phyloP scores from a whole-genome alignment of 169 alveolate species.

The Plasmodium berghei region DNA sequence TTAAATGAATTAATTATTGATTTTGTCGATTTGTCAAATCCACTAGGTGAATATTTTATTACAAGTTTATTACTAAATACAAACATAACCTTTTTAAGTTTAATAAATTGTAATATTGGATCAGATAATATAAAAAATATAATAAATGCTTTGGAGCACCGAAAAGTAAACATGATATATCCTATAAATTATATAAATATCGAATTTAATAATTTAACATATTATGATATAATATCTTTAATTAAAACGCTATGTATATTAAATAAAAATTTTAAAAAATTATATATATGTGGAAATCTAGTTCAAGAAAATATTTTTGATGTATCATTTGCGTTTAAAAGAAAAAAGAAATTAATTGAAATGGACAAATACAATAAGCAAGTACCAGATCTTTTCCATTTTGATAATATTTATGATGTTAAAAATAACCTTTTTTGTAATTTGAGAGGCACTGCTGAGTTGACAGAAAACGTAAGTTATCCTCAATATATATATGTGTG shows the following conservation, averaged over 20 bases:
- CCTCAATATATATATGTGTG: no score
- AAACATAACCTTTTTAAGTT: slow-evolving; percentile 18
- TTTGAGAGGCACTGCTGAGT: slow-evolving; percentile 38
- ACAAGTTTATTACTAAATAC: slow-evolving; percentile 28
- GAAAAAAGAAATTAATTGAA: slow-evolving; percentile 36
- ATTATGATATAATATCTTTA: slow-evolving; percentile 34
- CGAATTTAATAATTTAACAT: slow-evolving; percentile 54
- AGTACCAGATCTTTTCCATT: slow-evolving; percentile 25
- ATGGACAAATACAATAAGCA: slow-evolving; percentile 40
- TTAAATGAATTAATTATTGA: slow-evolving; percentile 50
- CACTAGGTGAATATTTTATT: slow-evolving; percentile 50
- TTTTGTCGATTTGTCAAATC: slow-evolving; percentile 36
- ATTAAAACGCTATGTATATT: slow-evolving; percentile 13
- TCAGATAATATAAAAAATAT: slow-evolving; percentile 21
- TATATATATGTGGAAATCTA: slow-evolving; percentile 58
- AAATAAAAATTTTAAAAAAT: slow-evolving; percentile 38
- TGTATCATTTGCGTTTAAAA: slow-evolving; percentile 48
- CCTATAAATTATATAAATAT: slow-evolving; percentile 40
- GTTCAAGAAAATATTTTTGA: slow-evolving; percentile 66
- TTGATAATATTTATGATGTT: slow-evolving; percentile 37
- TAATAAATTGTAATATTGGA: slow-evolving; percentile 23
- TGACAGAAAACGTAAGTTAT: slow-evolving; percentile 20
- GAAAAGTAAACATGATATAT: neutral
- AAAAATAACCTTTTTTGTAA: slow-evolving; percentile 17
- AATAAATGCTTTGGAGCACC: neutral